phyloP scores from a whole-genome alignment of 257 asterid species.

The Asclepias syriaca region DNA sequence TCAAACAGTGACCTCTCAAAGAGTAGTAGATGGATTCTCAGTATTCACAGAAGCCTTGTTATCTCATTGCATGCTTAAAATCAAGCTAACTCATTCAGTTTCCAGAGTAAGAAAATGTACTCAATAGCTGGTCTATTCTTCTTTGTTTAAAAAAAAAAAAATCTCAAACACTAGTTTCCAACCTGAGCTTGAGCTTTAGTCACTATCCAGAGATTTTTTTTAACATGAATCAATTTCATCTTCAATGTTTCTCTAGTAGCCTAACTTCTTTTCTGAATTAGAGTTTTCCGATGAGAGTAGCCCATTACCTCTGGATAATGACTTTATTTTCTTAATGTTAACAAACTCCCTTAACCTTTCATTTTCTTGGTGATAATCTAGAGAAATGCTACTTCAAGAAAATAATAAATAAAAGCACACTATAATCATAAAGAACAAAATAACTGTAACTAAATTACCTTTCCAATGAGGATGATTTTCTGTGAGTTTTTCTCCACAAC shows the following conservation, averaged over 20 bases:
- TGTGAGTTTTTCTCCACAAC: conserved; percentile 92
- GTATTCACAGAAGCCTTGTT: background rate
- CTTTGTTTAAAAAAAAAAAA: background rate
- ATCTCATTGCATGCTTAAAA: background rate
- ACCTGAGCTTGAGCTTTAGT: background rate
- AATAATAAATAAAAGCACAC: background rate
- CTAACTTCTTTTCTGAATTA: too few species aligned
- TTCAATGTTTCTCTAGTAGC: too few species aligned
- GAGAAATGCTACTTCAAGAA: background rate
- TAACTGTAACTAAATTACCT: conserved; percentile 34
- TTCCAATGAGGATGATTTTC: conserved; percentile 88
- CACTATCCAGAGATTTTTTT: background rate
- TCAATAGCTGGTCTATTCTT: background rate
- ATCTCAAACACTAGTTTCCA: background rate
- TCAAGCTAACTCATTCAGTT: background rate
- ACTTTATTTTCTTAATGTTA: too few species aligned
- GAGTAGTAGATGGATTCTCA: background rate
- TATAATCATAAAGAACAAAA: background rate
- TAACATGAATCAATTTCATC: too few species aligned
- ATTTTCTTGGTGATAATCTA: too few species aligned
- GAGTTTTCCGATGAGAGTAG: too few species aligned
- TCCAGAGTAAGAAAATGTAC: background rate
- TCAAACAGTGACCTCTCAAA: background rate
- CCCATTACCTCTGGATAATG: too few species aligned
- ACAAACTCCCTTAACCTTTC: too few species aligned